Evolutionary conservation across 2,329 filamentous ascomycete species (phyloP).

Genomic region (Ophiostoma ips): DNA sequence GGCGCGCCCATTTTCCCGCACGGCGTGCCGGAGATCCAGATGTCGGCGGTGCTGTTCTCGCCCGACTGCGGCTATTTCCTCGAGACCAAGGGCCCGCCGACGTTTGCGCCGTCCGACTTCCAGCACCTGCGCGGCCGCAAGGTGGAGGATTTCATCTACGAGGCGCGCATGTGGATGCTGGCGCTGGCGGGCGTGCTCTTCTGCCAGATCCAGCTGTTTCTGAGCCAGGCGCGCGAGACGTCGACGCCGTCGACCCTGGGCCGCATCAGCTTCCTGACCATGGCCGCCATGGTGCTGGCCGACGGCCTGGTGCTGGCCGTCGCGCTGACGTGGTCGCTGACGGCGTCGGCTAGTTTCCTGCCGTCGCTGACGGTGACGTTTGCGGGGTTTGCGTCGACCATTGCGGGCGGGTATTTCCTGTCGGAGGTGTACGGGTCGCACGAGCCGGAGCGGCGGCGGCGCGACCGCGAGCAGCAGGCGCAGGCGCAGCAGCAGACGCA

Average conservation of each 20-base stretch:
- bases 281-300: slow-evolving; percentile 46
- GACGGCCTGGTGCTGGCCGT: slow-evolving; percentile 46
- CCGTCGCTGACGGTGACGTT: slow-evolving; percentile 41
- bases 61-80: slow-evolving; percentile 56
- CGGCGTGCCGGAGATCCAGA: slow-evolving; percentile 39
- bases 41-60: slow-evolving; percentile 52
- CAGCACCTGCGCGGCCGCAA: slow-evolving; percentile 47
- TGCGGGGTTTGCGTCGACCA: slow-evolving; percentile 40
- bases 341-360: slow-evolving; percentile 41
- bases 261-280: slow-evolving; percentile 50
- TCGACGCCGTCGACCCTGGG: slow-evolving; percentile 54
- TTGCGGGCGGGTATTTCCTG: slow-evolving; percentile 43
- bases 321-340: slow-evolving; percentile 42
- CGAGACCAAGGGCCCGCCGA: slow-evolving; percentile 48
- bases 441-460: slow-evolving; percentile 38
- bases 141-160: slow-evolving; percentile 42
- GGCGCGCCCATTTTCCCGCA: slow-evolving; percentile 39
- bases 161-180: slow-evolving; percentile 46
- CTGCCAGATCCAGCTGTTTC: slow-evolving; percentile 47
- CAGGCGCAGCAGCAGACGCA: slow-evolving; percentile 14
- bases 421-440: slow-evolving; percentile 48
- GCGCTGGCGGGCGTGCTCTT: slow-evolving; percentile 42
- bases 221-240: slow-evolving; percentile 51
- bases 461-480: slow-evolving; percentile 23
- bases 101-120: slow-evolving; percentile 34